Conservation (phyloP, 2,329 filamentous ascomycete species). For the Colletotrichum brevisporum region DNA sequence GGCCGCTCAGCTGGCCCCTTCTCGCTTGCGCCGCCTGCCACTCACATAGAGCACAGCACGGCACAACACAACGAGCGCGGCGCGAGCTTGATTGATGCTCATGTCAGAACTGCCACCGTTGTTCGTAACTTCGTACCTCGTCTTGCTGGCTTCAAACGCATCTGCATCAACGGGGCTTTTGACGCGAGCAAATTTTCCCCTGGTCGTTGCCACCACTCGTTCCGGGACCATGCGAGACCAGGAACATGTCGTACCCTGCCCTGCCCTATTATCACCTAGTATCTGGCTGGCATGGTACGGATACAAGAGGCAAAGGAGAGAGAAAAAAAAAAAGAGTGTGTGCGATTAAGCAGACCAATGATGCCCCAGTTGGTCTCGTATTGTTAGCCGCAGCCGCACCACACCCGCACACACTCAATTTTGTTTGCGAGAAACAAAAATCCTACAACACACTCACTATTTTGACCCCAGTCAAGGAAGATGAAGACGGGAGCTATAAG, state of each 20-base stretch:
- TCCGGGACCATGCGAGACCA: neutral
- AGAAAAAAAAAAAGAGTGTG: too few species aligned
- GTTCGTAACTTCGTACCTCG: too few species aligned
- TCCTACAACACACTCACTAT: neutral
- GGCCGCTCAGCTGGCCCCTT: conserved; percentile 21
- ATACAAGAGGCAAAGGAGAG: too few species aligned
- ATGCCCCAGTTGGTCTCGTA: conserved; percentile 19
- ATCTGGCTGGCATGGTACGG: neutral
- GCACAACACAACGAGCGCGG: too few species aligned
- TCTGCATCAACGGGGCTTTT: neutral
- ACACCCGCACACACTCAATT: conserved; percentile 29
- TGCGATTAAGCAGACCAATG: conserved; percentile 3
- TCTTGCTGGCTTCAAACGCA: too few species aligned
- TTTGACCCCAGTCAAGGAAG: neutral
- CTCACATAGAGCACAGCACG: too few species aligned
- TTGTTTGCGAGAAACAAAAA: conserved; percentile 25
- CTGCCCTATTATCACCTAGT: conserved; percentile 14
- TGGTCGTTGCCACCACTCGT: neutral
- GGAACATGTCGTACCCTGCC: conserved; percentile 15
- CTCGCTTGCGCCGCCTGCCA: conserved; percentile 22
- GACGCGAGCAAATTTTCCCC: conserved; percentile 8
- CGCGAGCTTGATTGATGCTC: neutral
- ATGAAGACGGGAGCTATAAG: too few species aligned
- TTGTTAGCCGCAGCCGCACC: conserved; percentile 34
- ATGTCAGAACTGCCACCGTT: neutral